Evolutionary conservation across 2,329 filamentous ascomycete genomes (phyloP).

Genomic region (Chaetomium olivaceum): DNA sequence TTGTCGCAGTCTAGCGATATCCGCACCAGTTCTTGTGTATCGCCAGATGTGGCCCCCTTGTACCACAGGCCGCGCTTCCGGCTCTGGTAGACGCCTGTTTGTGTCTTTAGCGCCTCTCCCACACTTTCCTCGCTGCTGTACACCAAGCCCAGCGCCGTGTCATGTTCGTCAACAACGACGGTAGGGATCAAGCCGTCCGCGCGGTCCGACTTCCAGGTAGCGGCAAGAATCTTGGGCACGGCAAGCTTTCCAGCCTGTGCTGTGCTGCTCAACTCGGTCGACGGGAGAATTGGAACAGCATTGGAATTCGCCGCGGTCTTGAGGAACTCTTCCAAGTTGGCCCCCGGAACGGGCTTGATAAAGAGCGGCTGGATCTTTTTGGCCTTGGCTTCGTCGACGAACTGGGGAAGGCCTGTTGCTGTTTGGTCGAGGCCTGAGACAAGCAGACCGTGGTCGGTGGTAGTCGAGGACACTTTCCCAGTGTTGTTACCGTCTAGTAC

Average conservation of each 20-base stretch:
- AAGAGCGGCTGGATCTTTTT: constrained; percentile 52
- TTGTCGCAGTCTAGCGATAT: constrained; percentile 90
- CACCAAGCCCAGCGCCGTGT: constrained; percentile 81
- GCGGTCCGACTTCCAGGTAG: constrained; percentile 77
- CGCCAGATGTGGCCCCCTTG: constrained; percentile 92
- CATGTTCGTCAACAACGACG: constrained; percentile 85
- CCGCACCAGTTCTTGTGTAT: constrained; percentile 84
- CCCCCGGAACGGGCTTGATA: constrained; percentile 51
- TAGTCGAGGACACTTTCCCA: constrained; percentile 31
- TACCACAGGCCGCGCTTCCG: constrained; percentile 94
- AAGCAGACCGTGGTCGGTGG: constrained; percentile 52
- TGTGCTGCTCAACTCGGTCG: constrained; percentile 67
- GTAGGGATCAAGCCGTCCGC: constrained; percentile 84
- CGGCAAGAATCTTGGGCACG: constrained; percentile 69
- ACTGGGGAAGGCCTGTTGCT: constrained; percentile 43
- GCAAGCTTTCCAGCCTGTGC: constrained; percentile 62
- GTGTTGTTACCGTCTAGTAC: constrained; percentile 43
- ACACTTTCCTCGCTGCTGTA: constrained; percentile 95
- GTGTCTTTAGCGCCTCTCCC: constrained; percentile 76
- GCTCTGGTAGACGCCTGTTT: constrained; percentile 88
- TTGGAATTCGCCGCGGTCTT: constrained; percentile 50
- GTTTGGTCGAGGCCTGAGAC: constrained; percentile 54
- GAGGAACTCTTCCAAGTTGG: constrained; percentile 50
- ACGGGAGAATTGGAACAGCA: constrained; percentile 74
- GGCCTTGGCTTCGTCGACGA: constrained; percentile 48